phyloP scores from a whole-genome alignment of 306 rosid species.

The Prinsepia uniflora region DNA sequence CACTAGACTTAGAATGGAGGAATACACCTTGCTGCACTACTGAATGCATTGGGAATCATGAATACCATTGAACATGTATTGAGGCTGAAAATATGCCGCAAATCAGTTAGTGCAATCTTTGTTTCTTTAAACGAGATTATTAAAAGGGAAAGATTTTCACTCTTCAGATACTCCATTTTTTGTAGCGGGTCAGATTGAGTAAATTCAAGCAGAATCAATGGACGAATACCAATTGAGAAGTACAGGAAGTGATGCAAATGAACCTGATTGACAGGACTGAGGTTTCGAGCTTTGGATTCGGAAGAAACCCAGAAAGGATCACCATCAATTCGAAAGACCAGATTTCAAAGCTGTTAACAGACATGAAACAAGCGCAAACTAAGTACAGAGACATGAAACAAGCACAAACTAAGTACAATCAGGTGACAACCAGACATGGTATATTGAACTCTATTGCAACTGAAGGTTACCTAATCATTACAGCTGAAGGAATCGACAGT shows the following conservation, averaged over 20 bases:
- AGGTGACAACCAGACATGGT: not conserved
- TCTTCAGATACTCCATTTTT: too few relatives aligned
- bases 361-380: not conserved
- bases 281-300: constrained; percentile 33
- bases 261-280: constrained; percentile 34
- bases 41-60: constrained; percentile 47
- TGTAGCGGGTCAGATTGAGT: too few relatives aligned
- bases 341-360: constrained; percentile 18
- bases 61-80: constrained; percentile 36
- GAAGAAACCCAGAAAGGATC: constrained; percentile 28
- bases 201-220: too few relatives aligned
- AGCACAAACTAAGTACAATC: not conserved
- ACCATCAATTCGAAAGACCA: constrained; percentile 36
- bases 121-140: not conserved
- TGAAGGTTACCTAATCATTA: constrained; percentile 24
- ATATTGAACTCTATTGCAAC: not conserved
- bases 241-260: too few relatives aligned
- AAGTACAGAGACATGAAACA: too few relatives aligned
- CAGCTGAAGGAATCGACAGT: constrained; percentile 35
- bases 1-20: not conserved
- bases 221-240: too few relatives aligned
- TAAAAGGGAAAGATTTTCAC: too few relatives aligned
- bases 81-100: constrained; percentile 26
- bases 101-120: not conserved
- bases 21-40: constrained; percentile 37